Base-by-base conservation (phyloP, 306 rosid genomes). In the Parietaria judaica region DNA sequence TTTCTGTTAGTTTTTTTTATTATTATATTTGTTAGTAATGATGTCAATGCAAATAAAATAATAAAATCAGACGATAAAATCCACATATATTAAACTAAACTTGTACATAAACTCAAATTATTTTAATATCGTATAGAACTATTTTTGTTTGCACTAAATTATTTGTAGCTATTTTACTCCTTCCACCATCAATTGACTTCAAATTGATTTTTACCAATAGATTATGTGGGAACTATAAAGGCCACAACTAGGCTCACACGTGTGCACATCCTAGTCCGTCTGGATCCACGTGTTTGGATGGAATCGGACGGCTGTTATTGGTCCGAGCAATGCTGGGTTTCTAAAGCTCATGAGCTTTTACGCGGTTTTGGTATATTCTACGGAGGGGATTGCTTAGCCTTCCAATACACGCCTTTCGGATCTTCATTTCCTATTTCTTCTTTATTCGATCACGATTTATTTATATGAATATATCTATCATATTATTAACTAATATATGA, bases 321-420 rank as follows among this genome's bases (percentile, higher is more conserved):
- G 6, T 49, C 51, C 57, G n/a, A 78, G 48, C 34, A 12, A 49
- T 0, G 31, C 31, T 23, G 37, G 17, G 36, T 48, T 58, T 53
- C 74, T 3, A 70, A 77, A 71, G 86, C 76, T 77, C 72, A 77
- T 79, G 84, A 76, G 65, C 79, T 86, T 81, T 49, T 60, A 86
- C 90, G 90, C 87, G 90, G 87, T 83, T 83, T 86, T 58, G 59
- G 82, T 66, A 79, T 81, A 86, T 86, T 80, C 79, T 44, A 41
- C 35, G 8, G 9, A 14, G 51, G 56, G 13, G 53, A 49, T 49
- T 49, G 14, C 53, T 41, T 77, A 60, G 77, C 88, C 31, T 86
- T 80, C 51, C 49, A 7, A 39, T 58, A 64, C 81, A 82, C 81
- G 89, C 84, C 68, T 66, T 69, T 68, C 50, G 34, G 39, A 38